Base-by-base conservation (phyloP, 371 early-diverging fungal genomes). In the Mucor lusitanicus region DNA sequence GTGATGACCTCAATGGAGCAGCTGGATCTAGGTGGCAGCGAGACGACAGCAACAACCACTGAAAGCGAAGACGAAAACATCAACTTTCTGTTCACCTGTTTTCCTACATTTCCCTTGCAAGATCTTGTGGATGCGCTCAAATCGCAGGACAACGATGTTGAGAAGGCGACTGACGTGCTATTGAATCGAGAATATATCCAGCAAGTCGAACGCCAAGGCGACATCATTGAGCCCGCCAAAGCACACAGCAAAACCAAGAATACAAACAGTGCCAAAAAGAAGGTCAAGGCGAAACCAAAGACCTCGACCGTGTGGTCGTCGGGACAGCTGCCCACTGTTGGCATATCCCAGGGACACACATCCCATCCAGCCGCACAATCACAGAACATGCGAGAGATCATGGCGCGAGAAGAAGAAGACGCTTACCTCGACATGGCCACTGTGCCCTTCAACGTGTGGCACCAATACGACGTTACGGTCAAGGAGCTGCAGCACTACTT, bases 371-470 rank as follows among this genome's bases (percentile, higher is more conserved):
- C 46, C 54, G 61, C 55, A 6, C 8, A 42, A 28, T n/a, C 55
- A 13, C 53, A 33, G 9, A 70, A 61, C 8, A 53, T 63, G 59
- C 40, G 39, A 11, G 27, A 30, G 8, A 39, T 57, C 39, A 46
- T 59, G 64, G 57, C 59, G 8, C 50, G 44, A 48, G 37, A 64
- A 46, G 64, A 71, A n/a, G 61, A 55, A 48, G 57, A 67, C 23
- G 54, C 54, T 0, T 66, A 53, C 48, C 50, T 25, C n/a, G 65
- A 64, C 8, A 19, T 75, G 25, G 75, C 75, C 3, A 59, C 72
- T 25, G 59, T 76, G 1, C 73, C 78, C 0, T 74, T 74, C 39
- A 83, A 83, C 50, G 65, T 64, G 8, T 83, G 83, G 83, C 75
- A 75, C 7, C 80, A 80, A 39, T 76, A 78, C 44, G 75, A 80